Percentiles rank a stretch among this genome's conserved stretches.
Conservation (phyloP, 345 rosid genomes). For the Barbarea vulgaris region DNA sequence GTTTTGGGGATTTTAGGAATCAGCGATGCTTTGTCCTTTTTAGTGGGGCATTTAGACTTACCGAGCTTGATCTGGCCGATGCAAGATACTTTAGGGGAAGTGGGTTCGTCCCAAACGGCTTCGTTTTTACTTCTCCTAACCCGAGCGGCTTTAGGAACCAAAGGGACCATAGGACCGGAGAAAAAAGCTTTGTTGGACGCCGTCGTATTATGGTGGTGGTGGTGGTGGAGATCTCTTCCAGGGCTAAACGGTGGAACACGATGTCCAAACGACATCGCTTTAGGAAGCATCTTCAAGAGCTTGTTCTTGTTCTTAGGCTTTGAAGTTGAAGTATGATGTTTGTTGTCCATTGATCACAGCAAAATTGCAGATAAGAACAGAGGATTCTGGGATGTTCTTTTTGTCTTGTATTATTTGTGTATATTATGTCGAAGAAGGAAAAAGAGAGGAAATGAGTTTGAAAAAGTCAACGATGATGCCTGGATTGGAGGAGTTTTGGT, state of each 20-base stretch:
- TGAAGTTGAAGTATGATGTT: conserved; percentile 33
- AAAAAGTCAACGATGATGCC: conserved; percentile 40
- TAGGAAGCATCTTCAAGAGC: conserved; percentile 62
- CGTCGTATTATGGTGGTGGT: conserved; percentile 30
- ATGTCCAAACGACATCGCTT: conserved; percentile 52
- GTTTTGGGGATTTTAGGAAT: conserved; percentile 30
- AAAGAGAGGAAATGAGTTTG: conserved; percentile 36
- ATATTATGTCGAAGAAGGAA: conserved; percentile 17
- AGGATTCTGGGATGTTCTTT: background rate
- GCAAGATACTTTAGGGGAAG: conserved; percentile 89
- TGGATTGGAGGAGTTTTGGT: conserved; percentile 34
- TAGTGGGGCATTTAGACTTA: conserved; percentile 41
- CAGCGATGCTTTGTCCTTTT: conserved; percentile 37
- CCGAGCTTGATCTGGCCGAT: conserved; percentile 80
- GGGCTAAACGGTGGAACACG: conserved; percentile 66
- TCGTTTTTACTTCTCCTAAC: conserved; percentile 45
- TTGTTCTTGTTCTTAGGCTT: conserved; percentile 48
- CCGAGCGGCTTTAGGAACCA: conserved; percentile 66
- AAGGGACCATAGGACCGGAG: conserved; percentile 64
- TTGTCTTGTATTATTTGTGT: background rate
- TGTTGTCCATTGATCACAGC: conserved; percentile 22
- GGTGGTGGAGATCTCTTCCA: conserved; percentile 47
- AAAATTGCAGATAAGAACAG: conserved; percentile 26
- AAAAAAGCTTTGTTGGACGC: conserved; percentile 38
- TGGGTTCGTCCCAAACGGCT: conserved; percentile 62